Base-by-base conservation (phyloP, 768 basidiomycete species). In the Gloeophyllum trabeum region DNA sequence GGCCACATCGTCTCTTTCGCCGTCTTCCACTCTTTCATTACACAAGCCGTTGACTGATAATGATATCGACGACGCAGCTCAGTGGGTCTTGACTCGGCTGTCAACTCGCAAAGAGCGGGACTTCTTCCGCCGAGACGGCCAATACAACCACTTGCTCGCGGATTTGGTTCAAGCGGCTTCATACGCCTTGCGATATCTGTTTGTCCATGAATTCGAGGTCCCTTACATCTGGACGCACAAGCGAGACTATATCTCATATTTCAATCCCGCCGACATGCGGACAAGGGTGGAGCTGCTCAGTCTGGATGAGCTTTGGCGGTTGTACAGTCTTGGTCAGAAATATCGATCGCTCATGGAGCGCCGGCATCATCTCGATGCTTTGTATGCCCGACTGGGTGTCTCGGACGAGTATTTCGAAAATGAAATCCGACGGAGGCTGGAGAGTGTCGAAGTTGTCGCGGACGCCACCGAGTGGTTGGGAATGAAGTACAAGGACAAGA, bases 191-290 rank as follows among this genome's bases (percentile, higher is more conserved):
- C 72, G 79, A 24, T 87, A 79, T 56, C 69, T 98, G 42, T 93
- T 98, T 60, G 61, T 89, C 39, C 78, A 90, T 34, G 78, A 88
- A 51, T 82, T 86, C 48, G 96, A 99, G 58, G 93, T 97, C 5
- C 91, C 96, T 0, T 93, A 91, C 61, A 79, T 98, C 47, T 96
- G 86, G 84, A 77, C 79, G 14, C 90, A 97, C 67, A 88, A 87
- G 53, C 75, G 87, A 26, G 96, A 99, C 58, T 83, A 87, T 54
- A 82, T 98, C 52, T 78, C 79, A 36, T 76, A 84, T 58, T 87
- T 86, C 59, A 85, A 90, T 53, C 68, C 76, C 37, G 58, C 64
- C 24, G 79, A 83, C 44, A 70, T 77, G 40, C 67, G 73, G 24
- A 55, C 70, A n/a, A 75, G 75, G 26, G 55, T 74, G 18, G 82